Base-by-base conservation (phyloP, 208 protist species). In the Blastocrithidia nonstop region DNA sequence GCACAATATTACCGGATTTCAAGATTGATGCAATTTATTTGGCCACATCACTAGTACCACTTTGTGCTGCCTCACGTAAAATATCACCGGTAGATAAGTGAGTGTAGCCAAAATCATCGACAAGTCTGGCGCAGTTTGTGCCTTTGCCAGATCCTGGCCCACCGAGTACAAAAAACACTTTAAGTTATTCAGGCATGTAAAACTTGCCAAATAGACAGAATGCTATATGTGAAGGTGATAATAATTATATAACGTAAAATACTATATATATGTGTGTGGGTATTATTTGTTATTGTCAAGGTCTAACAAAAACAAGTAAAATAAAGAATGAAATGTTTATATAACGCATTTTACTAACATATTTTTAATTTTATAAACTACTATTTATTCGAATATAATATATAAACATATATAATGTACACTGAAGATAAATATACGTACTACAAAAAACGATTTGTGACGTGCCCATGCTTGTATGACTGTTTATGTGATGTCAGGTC, bases 151-250 rank as follows among this genome's bases (percentile, higher is more conserved):
- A 86, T 25, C 84, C 84, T 1, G 84, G 84, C 13, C 80, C 84
- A 33, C 84, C 84, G 23, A 93, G 63, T 26, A 93, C 61, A 61
- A 93, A 93, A 54, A 88, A 85, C 3, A 84, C 73, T 58, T 81
- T 87, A 25, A 58, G 60, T 8, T 53, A 15, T 29, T 41, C 4
- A 27, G 36, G 23, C 7, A 24, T 7, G 6, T n/a, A n/a, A n/a
- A n/a, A n/a, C n/a, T n/a, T n/a, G n/a, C n/a, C n/a, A n/a, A n/a
- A n/a, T n/a, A n/a, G 29, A 15, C 29, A n/a, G 11, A 35, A n/a
- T n/a, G 11, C 11, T 35, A 11, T 35, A 11, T 35, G 29, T 35
- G 11, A 35, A 15, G 29, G 29, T n/a, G n/a, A 35, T 35, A 35
- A n/a, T 35, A n/a, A 15, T 11, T 35, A n/a, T 35, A n/a, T 35